Evolutionary conservation across 179 eudicot species (phyloP), one percentile per base, ranked within the genome.

Genomic region (Gypsophila paniculata): DNA sequence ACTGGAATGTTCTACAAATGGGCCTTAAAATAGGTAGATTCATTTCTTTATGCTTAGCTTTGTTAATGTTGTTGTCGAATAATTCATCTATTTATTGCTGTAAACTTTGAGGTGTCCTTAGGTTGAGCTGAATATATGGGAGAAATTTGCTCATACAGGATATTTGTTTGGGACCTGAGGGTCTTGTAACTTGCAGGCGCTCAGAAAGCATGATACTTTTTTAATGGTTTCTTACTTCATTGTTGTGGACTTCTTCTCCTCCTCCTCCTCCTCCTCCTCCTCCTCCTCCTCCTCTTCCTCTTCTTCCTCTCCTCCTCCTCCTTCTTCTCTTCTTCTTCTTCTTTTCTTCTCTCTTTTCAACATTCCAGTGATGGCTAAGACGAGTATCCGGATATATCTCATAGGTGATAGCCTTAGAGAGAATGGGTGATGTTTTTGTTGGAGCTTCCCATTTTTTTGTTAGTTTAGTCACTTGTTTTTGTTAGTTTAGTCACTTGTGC

Each of bases 31-130:
- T 38, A 36, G 49, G 67, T 19, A 36, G 48, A 13, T 63, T 44
- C 67, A 63, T 63, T n/a, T 63, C 10, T n/a, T 2, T 36, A 63
- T 38, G 13, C 48, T 63, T 63, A 63, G 48, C 3, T 63, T 36
- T 38, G 21, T 63, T 12, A 63, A 63, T 63, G 48, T 38, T 29
- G 17, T n/a, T 42, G 42, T 17, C 18, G 18, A 42, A 63, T 8
- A 32, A 15, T 18, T 21, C 65, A 32, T 15, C 2, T 17, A 61
- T 17, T 14, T 21, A 8, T 21, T 55, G 60, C 25, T 19, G 25
- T 22, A 19, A 4, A 55, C 60, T 55, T 32, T 29, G 42, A 12
- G 29, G 18, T 6, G 13, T 8, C 48, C 49, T 17, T 63, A 8
- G 44, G 44, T 18, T 19, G 26, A 55, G 8, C 25, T 44, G 14